Evolutionary conservation across 371 early-diverging fungal genomes (phyloP), one percentile per base, ranked within the genome.

Genomic region (Capillidium heterosporum): DNA sequence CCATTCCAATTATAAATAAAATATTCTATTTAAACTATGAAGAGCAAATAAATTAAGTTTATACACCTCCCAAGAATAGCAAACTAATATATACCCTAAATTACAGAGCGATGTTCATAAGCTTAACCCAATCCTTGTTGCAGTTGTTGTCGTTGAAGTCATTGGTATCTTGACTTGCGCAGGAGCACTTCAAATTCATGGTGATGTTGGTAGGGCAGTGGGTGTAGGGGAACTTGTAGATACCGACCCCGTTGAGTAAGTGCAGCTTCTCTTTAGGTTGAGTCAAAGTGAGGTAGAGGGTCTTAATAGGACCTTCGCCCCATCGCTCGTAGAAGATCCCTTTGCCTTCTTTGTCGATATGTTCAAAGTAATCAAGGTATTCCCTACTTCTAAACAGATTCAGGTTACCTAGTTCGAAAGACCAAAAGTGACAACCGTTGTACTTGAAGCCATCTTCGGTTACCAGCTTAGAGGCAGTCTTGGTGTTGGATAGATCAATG

Each of bases 271-370:
- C 48, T 56, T 52, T 60, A 42, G 60, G 61, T 50, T 71, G 55
- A 60, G 73, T 71, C n/a, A 74, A 53, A 19, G 62, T 54, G 11
- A 60, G 64, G 21, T 70, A 73, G 15, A 76, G 58, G 1, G 74
- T 67, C 47, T 76, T 74, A 1, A 76, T 64, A 24, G 77, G 77
- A n/a, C 74, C 77, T 67, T 76, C 77, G 21, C 76, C 77, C 77
- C 77, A 76, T 58, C 87, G 69, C 66, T 94, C 93, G 64, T 93
- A 94, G 63, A 87, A 94, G 74, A 93, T 95, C 0, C 93, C 92
- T 35, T 35, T 35, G 13, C 94, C 93, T 19, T 73, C 67, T 43
- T 65, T 68, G 60, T 96, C 95, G 24, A 96, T 65, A 59, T 76
- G 80, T 19, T 89, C 74, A 66, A 96, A 95, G 61, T 74, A 91